Evolutionary conservation across 345 rosid genomes (phyloP), one percentile per base, ranked within the genome.

Genomic region (Passiflora organensis): DNA sequence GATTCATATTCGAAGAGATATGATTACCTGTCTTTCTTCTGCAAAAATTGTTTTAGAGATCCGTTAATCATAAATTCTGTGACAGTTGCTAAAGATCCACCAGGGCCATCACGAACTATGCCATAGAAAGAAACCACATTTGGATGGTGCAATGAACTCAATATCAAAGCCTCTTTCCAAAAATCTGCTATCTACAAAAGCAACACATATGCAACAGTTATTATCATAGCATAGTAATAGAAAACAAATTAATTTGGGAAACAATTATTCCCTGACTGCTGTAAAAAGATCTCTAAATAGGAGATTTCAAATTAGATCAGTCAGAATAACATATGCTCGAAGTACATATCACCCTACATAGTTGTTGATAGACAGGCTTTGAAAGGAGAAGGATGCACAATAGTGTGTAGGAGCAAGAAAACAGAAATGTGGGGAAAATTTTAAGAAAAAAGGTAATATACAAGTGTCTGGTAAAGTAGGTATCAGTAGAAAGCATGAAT

Each of bases 61-160:
- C 99, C 99, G 68, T 93, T 93, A 62, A 93, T 74, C 99, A 93
- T 93, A 74, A 93, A 93, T 68, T 93, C 99, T 0, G 97, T 89
- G 23, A 93, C 87, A 32, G 99, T 93, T 39, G 99, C 99, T 57
- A 93, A 72, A 49, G 94, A 84, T 56, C 97, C 99, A 58, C 89
- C 95, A 48, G 96, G 99, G 52, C 99, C 99, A 78, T 89, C 99
- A 70, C 99, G 96, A 57, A 89, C 99, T 68, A 93, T 89, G 47
- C 97, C 99, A 75, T 93, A 93, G 76, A 93, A 89, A 48, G 99
- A 77, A 64, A 93, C 96, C 43, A 93, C 99, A 68, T 89, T 93
- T 32, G 99, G 99, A 74, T 93, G 99, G 74, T 93, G 99, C 66
- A 93, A 74, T 56, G 99, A 93, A 71, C 99, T 83, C 74, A 93